Evolutionary conservation across 345 rosid genomes (phyloP).

Genomic region (Cochlearia excelsa): DNA sequence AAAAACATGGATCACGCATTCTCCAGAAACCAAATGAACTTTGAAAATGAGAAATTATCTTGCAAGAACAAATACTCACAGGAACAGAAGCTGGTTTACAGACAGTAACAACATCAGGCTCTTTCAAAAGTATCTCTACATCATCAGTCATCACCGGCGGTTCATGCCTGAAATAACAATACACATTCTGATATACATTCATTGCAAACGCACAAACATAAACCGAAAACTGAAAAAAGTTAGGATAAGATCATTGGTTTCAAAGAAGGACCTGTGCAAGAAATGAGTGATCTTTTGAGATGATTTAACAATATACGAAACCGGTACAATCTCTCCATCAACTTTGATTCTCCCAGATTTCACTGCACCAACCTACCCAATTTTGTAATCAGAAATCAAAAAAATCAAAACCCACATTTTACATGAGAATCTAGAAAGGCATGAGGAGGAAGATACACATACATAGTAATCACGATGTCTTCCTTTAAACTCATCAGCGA

Average conservation of each 20-base stretch:
- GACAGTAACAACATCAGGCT: slow-evolving; percentile 71
- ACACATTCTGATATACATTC: no score
- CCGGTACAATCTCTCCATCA: slow-evolving; percentile 68
- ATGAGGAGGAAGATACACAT: slow-evolving; percentile 13
- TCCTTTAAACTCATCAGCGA: slow-evolving; percentile 84
- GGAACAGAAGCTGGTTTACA: slow-evolving; percentile 87
- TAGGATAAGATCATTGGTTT: no score
- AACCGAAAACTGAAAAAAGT: no score
- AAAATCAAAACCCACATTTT: neutral
- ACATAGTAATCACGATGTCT: slow-evolving; percentile 84
- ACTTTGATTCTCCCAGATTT: slow-evolving; percentile 82
- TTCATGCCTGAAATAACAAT: slow-evolving; percentile 71
- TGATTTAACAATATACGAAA: slow-evolving; percentile 66
- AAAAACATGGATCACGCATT: neutral
- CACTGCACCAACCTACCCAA: slow-evolving; percentile 67
- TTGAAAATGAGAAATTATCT: no score
- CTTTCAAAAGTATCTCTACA: slow-evolving; percentile 59
- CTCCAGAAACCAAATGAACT: neutral
- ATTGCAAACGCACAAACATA: no score
- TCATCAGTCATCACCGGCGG: slow-evolving; percentile 70
- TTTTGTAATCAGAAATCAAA: slow-evolving; percentile 5
- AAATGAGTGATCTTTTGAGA: slow-evolving; percentile 91
- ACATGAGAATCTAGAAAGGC: slow-evolving; percentile 6
- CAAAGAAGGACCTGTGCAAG: slow-evolving; percentile 58
- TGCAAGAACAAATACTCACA: slow-evolving; percentile 43